Percentiles rank a stretch among this genome's conserved stretches.
phyloP scores from a whole-genome alignment of 441 rosid genomes.

The Pelargonium australe region DNA sequence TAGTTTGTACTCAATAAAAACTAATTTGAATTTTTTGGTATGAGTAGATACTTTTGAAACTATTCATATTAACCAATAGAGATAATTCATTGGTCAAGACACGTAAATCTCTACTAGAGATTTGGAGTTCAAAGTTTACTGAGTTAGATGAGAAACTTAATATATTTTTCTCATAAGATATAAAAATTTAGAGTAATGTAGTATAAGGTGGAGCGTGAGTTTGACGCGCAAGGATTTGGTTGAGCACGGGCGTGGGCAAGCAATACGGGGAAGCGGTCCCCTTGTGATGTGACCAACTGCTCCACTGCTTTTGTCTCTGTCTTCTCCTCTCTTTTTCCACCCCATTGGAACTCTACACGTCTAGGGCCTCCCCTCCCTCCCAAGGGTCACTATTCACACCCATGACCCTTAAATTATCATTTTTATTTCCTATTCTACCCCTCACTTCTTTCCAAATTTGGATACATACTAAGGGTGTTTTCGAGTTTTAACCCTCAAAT shows the following conservation, averaged over 20 bases:
- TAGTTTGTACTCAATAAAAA: too few species aligned
- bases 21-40: too few species aligned
- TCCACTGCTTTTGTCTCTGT: conserved; percentile 18
- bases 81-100: too few species aligned
- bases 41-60: too few species aligned
- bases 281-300: conserved; percentile 29
- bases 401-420: neutral
- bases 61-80: too few species aligned
- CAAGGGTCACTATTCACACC: too few species aligned
- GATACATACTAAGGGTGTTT: neutral
- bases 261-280: conserved; percentile 28
- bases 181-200: neutral
- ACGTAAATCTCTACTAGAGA: too few species aligned
- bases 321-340: neutral
- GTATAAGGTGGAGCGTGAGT: neutral
- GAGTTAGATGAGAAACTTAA: too few species aligned
- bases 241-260: neutral
- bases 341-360: neutral
- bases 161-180: too few species aligned
- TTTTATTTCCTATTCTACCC: neutral
- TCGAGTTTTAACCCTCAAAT: neutral
- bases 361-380: too few species aligned
- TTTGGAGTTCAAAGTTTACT: too few species aligned
- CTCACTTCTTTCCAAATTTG: neutral
- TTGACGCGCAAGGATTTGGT: neutral